Evolutionary conservation across 2,329 filamentous ascomycete species (phyloP), one percentile per base, ranked within the genome.

Genomic region (Pseudogymnoascus sp.): DNA sequence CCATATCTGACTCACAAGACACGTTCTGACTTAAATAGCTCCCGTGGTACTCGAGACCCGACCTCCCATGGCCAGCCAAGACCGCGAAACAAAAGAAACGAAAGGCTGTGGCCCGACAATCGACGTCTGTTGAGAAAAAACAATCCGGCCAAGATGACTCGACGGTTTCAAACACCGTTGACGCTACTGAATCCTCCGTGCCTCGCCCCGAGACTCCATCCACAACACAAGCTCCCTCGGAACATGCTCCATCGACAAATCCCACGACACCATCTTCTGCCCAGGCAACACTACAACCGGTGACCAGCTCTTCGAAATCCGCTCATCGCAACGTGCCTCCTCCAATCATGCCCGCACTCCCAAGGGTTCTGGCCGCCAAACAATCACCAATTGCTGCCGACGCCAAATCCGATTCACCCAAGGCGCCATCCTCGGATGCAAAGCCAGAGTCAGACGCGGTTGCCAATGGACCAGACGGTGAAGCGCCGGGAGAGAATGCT

Each of bases 31-130:
- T 60, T 38, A 19, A 60, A 5, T 35, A 86, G 82, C 74, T 87
- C 9, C 85, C 85, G 9, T 87, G 84, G 84, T 69, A 79, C 26
- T 85, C 83, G 0, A 74, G 73, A 33, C 80, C 82, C 3, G 80
- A 82, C 33, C 68, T 74, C 29, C 75, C 77, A 9, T 88, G 85
- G 69, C 84, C 84, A 11, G 69, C 69, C 3, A 76, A 74, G 67
- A 67, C 72, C 74, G 11, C 79, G 75, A 68, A 74, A 76, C 37
- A 72, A 80, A 76, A 65, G 74, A 72, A 61, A 56, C 61, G 19
- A 59, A 53, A 53, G 44, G 7, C 15, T 31, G 44, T 5, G 13
- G 3, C 44, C 23, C 26, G 26, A 7, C 44, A 53, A 31, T 53
- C 44, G 44, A 10, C 31, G 31, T 11, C 29, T 23, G 44, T 17